Percentiles rank a stretch among this genome's conserved stretches.
phyloP scores from a whole-genome alignment of 371 early-diverging fungal species.

The Apophysomyces elegans region DNA sequence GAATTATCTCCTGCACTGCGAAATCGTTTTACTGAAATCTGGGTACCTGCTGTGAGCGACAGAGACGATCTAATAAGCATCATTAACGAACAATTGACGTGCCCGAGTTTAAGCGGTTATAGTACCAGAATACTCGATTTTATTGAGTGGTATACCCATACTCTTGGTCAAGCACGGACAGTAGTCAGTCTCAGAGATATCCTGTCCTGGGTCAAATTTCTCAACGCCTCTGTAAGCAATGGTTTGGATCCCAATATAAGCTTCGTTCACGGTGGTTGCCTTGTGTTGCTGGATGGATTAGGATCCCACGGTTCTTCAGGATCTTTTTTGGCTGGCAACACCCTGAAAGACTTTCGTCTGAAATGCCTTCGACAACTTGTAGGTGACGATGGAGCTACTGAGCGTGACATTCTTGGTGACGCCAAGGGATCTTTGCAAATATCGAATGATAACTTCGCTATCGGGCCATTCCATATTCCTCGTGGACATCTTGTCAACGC shows the following conservation, averaged over 20 bases:
- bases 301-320: constrained; percentile 90
- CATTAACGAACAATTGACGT: constrained; percentile 66
- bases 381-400: constrained; percentile 31
- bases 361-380: constrained; percentile 59
- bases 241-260: constrained; percentile 46
- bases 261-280: constrained; percentile 92
- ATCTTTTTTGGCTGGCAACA: constrained; percentile 54
- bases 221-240: constrained; percentile 56
- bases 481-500: constrained; percentile 59
- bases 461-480: constrained; percentile 79
- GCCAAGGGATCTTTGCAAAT: constrained; percentile 45
- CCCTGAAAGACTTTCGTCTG: constrained; percentile 51
- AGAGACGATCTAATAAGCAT: constrained; percentile 79
- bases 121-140: constrained; percentile 56
- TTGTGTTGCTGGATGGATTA: constrained; percentile 93
- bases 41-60: constrained; percentile 91
- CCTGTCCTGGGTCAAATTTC: constrained; percentile 91
- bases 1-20: constrained; percentile 99
- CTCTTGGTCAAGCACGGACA: constrained; percentile 47
- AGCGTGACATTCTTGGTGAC: constrained; percentile 52
- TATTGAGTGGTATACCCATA: constrained; percentile 61
- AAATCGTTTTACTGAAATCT: constrained; percentile 99
- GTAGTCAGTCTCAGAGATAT: constrained; percentile 89
- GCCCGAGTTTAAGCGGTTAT: constrained; percentile 49
- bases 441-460: constrained; percentile 58